These are phyloP conservation scores for Acacia pycnantha DNA, from an alignment of 331 rosid genomes.

Conservation along the genomic window DNA sequence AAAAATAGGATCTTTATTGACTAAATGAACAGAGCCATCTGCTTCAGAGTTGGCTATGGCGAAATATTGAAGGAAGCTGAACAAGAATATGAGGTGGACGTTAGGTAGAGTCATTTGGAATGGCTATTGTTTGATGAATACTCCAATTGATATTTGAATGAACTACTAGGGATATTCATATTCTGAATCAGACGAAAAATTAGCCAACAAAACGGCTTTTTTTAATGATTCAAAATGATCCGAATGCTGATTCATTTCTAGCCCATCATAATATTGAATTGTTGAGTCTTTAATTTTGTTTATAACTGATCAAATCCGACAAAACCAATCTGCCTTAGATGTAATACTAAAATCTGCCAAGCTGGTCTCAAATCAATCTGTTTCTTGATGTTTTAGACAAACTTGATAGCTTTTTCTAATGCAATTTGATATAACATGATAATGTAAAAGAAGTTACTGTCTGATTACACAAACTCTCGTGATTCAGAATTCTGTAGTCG, in stretches of 20 bases:
- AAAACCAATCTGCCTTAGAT: neutral
- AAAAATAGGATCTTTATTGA: neutral
- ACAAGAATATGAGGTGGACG: neutral
- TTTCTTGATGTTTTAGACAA: neutral
- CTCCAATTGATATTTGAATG: neutral
- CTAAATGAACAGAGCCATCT: neutral
- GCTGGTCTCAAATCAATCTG: neutral
- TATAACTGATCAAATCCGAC: neutral
- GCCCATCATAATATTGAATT: neutral
- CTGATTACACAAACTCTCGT: neutral
- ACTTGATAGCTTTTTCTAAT: neutral
- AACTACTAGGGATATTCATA: neutral
- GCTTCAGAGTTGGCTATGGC: neutral
- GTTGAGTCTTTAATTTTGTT: neutral
- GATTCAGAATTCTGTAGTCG: neutral
- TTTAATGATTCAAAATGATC: neutral
- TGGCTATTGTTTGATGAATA: neutral
- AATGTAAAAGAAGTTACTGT: neutral
- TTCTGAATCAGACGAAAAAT: neutral
- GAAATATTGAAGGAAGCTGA: neutral
- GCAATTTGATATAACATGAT: too few relatives aligned
- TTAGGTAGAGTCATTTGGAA: neutral
- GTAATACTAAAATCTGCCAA: neutral
- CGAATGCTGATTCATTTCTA: neutral
- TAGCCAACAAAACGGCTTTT: neutral